Evolutionary conservation across 148 eudicot species (phyloP), one percentile per base, ranked within the genome.

Genomic region (Rhododendron mucronatum): DNA sequence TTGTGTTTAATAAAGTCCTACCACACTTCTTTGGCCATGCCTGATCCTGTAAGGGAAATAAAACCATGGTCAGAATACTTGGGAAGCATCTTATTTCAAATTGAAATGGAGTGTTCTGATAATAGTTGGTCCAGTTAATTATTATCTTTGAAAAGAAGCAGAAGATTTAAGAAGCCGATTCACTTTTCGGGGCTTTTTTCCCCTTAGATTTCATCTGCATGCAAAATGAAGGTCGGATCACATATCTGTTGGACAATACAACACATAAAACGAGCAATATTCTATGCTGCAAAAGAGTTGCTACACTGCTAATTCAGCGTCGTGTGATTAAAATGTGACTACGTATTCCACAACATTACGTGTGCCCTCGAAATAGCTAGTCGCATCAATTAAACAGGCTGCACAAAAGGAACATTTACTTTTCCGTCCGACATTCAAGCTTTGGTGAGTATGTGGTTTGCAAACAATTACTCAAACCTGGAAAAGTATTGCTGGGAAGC

Each of bases 21-120:
- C 91, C 90, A 39, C 90, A 89, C 78, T 82, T 89, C 90, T 89
- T 89, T 14, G 90, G 90, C 90, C 89, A 89, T 33, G 87, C 89
- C 82, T 89, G 90, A 84, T 89, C 90, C 90, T 89, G 87, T 21
- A 53, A 81, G 83, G n/a, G 35, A 81, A 81, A 53, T 3, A 53
- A 81, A 81, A 51, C 83, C 83, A 53, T 30, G 44, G 37, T 81
- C 23, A 33, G 63, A 26, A 20, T 16, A 53, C 35, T 30, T 20
- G 26, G 55, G 28, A 77, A 77, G 80, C 51, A 41, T 78, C 55
- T 28, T 80, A 80, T 51, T 80, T 51, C 41, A 81, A 79, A 26
- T 9, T 28, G 61, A 14, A 35, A 35, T 48, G 16, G n/a, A 50
- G 57, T n/a, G 61, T 50, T 50, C 21, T 35, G 14, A 4, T 33